Percentiles rank a stretch among this genome's conserved stretches.
Conservation (phyloP, 225 moss, liverwort and hornwort species). For the Takakia lepidozioides region DNA sequence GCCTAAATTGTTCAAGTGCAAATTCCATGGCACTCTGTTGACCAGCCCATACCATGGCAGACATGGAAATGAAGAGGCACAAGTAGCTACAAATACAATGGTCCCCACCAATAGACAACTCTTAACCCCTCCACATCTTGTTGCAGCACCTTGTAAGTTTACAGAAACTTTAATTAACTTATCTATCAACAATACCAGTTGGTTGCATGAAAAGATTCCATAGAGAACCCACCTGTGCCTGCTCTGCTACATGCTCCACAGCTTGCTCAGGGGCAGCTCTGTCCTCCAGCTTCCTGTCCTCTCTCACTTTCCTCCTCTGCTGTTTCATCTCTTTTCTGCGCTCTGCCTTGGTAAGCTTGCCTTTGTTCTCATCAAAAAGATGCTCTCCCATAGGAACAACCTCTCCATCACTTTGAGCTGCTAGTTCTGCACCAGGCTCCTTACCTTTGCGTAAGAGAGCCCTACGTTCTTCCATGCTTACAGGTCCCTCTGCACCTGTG, state of each 20-base stretch:
- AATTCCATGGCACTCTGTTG: too few relatives aligned
- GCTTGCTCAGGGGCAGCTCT: conserved; percentile 9
- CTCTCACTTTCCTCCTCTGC: conserved; percentile 28
- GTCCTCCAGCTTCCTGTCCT: conserved; percentile 28
- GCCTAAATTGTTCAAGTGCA: too few relatives aligned
- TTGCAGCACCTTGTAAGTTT: too few relatives aligned
- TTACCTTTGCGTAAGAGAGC: conserved; percentile 45
- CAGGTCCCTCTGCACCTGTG: conserved; percentile 37
- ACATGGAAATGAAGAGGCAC: too few relatives aligned
- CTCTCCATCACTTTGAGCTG: conserved; percentile 12
- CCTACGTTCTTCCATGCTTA: conserved; percentile 65
- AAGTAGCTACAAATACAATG: too few relatives aligned
- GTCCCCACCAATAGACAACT: too few relatives aligned
- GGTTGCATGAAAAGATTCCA: too few relatives aligned
- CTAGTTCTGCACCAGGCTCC: conserved; percentile 14
- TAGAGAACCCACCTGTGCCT: conserved; percentile 31
- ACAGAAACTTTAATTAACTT: too few relatives aligned
- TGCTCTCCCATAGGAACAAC: conserved; percentile 4
- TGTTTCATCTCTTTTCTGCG: conserved; percentile 61
- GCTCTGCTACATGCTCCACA: conserved; percentile 10
- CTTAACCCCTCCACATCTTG: too few relatives aligned
- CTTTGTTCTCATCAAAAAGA: conserved; percentile 29
- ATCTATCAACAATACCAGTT: too few relatives aligned
- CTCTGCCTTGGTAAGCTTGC: conserved; percentile 58
- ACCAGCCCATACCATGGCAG: too few relatives aligned